Evolutionary conservation across 169 alveolate genomes (phyloP), one percentile per base, ranked within the genome.

Genomic region (Plasmodium gaboni): DNA sequence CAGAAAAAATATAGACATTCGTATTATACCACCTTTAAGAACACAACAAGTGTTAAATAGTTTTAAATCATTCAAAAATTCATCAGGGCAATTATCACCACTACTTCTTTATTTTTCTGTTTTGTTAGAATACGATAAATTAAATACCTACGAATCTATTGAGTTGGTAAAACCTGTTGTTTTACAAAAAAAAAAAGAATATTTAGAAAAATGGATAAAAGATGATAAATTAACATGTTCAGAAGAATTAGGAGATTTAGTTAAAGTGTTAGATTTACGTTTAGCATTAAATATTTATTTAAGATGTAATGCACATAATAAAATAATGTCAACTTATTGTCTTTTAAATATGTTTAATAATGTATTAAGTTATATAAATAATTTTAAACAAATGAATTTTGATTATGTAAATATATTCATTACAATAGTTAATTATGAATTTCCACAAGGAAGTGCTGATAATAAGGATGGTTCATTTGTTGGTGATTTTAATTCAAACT

Each of bases 111-210:
- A 99, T 91, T 98, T 99, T 97, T 96, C 98, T 51, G 98, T 99
- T 17, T 96, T 99, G 76, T 93, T 98, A 93, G 99, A 98, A 72
- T 96, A 96, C 59, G 99, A 98, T 24, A 97, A 95, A 64, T 95
- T 99, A 74, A 98, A 98, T 87, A 97, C 96, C 55, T 92, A 96
- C 80, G 99, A 99, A 95, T 96, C 99, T 24, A 55, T 98, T 70
- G 99, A 98, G 95, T 94, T 98, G 80, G 98, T 98, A 65, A 95
- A 97, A 63, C 99, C 99, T 1, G 98, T 98, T 57, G 98, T 98
- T 76, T 96, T 97, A 26, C 99, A 98, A 95, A 97, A 96, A 48
- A 95, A 96, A 73, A 93, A 94, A 74, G 96, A 95, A 50, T 88
- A 98, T 61, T 89, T 99, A 32, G 98, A 98, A 93, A 97, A 97